Evolutionary conservation across 1,139 yeast species (phyloP).

Genomic region (Kazachstania sp.): DNA sequence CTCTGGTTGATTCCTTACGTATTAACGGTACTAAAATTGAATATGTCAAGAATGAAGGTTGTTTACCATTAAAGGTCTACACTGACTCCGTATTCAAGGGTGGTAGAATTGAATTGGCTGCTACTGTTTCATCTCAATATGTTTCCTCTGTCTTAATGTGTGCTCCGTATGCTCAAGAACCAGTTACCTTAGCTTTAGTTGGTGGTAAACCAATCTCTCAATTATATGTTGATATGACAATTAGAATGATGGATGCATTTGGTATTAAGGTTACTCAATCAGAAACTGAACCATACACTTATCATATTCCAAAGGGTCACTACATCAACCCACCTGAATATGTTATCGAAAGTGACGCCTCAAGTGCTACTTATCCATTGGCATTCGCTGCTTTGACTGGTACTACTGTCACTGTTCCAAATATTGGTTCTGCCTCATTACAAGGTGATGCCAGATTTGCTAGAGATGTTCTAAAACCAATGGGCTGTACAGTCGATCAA

Average conservation of each 20-base stretch:
- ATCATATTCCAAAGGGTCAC: constrained; percentile 77
- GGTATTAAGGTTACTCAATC: constrained; percentile 76
- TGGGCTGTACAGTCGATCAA: constrained; percentile 90
- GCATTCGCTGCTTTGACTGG: constrained; percentile 99
- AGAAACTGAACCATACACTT: constrained; percentile 65
- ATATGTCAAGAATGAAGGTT: constrained; percentile 69
- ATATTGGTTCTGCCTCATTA: constrained; percentile 81
- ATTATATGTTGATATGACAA: constrained; percentile 93
- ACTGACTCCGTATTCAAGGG: constrained; percentile 74
- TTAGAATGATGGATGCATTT: constrained; percentile 86
- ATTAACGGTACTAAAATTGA: constrained; percentile 69
- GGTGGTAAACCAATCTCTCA: constrained; percentile 98
- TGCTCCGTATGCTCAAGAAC: constrained; percentile 89
- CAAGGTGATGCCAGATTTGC: constrained; percentile 99
- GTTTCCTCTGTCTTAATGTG: constrained; percentile 95
- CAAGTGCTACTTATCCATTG: constrained; percentile 94
- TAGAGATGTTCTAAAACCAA: constrained; percentile 79
- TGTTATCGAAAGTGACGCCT: constrained; percentile 95
- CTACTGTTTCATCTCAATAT: constrained; percentile 94
- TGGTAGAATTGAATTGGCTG: constrained; percentile 88
- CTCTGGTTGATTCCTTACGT: constrained; percentile 83
- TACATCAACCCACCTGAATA: constrained; percentile 78
- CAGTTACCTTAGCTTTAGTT: constrained; percentile 77
- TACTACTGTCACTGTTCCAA: constrained; percentile 84
- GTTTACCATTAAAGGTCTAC: constrained; percentile 68